Percentiles rank a stretch among this genome's conserved stretches.
Evolutionary conservation across 345 rosid genomes (phyloP).

Genomic region (Excoecaria cochinchinensis): DNA sequence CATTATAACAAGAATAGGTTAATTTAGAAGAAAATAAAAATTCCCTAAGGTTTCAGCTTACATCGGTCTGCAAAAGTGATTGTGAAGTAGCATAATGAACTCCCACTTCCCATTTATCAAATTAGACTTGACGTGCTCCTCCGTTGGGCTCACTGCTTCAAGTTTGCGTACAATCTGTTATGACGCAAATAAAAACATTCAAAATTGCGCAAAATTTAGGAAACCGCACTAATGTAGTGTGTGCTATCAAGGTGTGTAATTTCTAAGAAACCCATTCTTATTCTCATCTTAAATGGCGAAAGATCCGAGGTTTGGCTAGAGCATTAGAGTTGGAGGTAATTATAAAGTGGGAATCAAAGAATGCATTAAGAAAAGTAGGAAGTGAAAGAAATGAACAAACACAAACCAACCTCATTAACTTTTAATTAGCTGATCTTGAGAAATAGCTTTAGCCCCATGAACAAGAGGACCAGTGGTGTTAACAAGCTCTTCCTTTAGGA

Average conservation of each 20-base stretch:
- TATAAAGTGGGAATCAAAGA: no score
- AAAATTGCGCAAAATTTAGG: background rate
- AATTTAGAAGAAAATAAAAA: background rate
- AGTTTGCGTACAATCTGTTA: slow-evolving; percentile 71
- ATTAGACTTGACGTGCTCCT: slow-evolving; percentile 73
- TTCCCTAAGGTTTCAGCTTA: slow-evolving; percentile 6
- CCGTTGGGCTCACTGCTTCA: slow-evolving; percentile 73
- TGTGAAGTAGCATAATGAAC: slow-evolving; percentile 72
- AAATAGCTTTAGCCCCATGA: slow-evolving; percentile 74
- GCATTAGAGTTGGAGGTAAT: no score
- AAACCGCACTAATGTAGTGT: no score
- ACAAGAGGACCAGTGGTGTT: slow-evolving; percentile 68
- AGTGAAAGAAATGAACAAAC: background rate
- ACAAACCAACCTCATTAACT: slow-evolving; percentile 59
- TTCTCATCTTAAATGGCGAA: background rate
- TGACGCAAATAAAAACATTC: slow-evolving; percentile 7
- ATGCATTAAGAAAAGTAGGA: no score
- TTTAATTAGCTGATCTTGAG: slow-evolving; percentile 71
- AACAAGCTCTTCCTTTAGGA: slow-evolving; percentile 66
- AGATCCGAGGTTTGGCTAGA: no score
- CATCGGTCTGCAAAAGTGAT: slow-evolving; percentile 80
- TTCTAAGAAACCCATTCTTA: background rate
- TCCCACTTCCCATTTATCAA: slow-evolving; percentile 89
- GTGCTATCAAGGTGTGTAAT: background rate
- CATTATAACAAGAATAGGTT: background rate